A percentile compares a stretch with the other conserved stretches of the same genome.
These are phyloP conservation scores for Hypoxylon sp. DNA, from an alignment of 2,329 filamentous ascomycete species.

Conservation along the genomic window DNA sequence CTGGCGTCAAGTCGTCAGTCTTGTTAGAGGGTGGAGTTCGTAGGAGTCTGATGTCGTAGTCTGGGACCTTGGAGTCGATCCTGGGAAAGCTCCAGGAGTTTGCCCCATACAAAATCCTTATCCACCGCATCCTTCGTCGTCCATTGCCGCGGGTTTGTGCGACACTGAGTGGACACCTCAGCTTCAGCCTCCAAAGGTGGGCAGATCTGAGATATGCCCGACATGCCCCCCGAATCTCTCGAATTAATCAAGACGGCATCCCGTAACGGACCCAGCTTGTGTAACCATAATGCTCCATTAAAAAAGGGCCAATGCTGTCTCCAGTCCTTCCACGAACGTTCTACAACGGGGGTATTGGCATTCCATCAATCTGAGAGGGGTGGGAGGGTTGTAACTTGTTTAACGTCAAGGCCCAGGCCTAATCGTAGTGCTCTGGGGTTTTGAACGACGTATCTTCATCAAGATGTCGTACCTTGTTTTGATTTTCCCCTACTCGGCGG, in stretches of 20 bases:
- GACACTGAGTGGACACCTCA: slow-evolving; percentile 47
- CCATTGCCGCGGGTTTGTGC: slow-evolving; percentile 47
- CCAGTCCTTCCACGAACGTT: slow-evolving; percentile 44
- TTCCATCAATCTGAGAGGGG: slow-evolving; percentile 8
- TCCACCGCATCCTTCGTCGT: slow-evolving; percentile 37
- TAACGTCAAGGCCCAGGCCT: slow-evolving; percentile 12
- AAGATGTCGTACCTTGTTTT: slow-evolving; percentile 28
- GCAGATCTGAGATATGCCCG: slow-evolving; percentile 41
- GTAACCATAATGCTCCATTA: slow-evolving; percentile 48
- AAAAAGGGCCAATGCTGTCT: slow-evolving; percentile 43
- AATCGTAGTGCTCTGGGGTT: background rate
- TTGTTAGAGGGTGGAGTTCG: slow-evolving; percentile 37
- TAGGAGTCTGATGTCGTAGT: slow-evolving; percentile 41
- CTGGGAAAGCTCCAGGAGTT: slow-evolving; percentile 16
- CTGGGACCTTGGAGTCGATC: slow-evolving; percentile 41
- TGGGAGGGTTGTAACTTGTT: slow-evolving; percentile 1
- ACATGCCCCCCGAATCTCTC: slow-evolving; percentile 39
- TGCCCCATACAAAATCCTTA: slow-evolving; percentile 13
- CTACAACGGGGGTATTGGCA: slow-evolving; percentile 37
- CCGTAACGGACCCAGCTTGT: slow-evolving; percentile 46
- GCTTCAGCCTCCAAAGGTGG: slow-evolving; percentile 45
- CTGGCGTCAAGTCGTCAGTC: background rate
- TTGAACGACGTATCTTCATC: slow-evolving; percentile 30
- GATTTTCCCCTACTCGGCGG: slow-evolving; percentile 29
- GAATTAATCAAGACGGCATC: slow-evolving; percentile 40